Evolutionary conservation across 78 protist species (phyloP).

Genomic region (Speleostelium caveatum): DNA sequence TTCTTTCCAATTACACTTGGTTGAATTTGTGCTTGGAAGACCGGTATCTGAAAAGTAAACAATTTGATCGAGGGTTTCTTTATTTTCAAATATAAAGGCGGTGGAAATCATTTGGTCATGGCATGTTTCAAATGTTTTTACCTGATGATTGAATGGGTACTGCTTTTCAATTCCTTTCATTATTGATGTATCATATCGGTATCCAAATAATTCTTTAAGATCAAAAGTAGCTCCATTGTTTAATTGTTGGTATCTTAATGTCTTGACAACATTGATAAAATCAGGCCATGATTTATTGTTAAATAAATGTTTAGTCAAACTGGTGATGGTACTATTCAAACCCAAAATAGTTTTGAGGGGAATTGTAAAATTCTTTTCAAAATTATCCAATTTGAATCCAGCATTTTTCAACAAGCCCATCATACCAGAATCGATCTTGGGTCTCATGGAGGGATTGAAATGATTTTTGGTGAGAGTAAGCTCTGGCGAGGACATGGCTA

Average conservation of each 20-base stretch:
- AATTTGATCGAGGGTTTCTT: slow-evolving; percentile 19
- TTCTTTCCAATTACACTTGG: slow-evolving; percentile 39
- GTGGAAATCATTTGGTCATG: slow-evolving; percentile 25
- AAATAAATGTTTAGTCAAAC: not conserved
- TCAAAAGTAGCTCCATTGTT: not conserved
- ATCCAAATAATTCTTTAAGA: not conserved
- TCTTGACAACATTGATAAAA: too few relatives aligned
- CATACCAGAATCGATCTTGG: slow-evolving; percentile 24
- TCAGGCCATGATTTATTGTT: not conserved
- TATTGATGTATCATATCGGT: too few relatives aligned
- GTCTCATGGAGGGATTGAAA: not conserved
- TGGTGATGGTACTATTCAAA: not conserved
- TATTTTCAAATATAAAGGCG: slow-evolving; percentile 23
- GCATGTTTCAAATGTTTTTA: slow-evolving; percentile 14
- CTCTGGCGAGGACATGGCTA: slow-evolving; percentile 21
- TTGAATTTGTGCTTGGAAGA: slow-evolving; percentile 21
- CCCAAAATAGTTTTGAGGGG: slow-evolving; percentile 1
- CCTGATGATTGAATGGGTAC: slow-evolving; percentile 1
- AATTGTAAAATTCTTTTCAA: not conserved
- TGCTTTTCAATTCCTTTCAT: not conserved
- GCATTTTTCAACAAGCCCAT: not conserved
- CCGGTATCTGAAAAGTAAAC: slow-evolving; percentile 64
- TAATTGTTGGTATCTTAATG: too few relatives aligned
- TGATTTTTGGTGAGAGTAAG: not conserved
- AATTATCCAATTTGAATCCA: not conserved